These are phyloP conservation scores for carrot (Daucus carota) DNA, from an alignment of 129 eudicot species.

Conservation along the genomic window DH1_v3.0 NC_030381.2:47821501-47822000, in stretches of 20 bases:
- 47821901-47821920: background rate
- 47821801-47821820: background rate
- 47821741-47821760: constrained; percentile 48
- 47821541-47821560: constrained; percentile 89
- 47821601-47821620: constrained; percentile 97
- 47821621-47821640: constrained; percentile 98
- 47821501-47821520: constrained; percentile 95
- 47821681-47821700: constrained; percentile 99
- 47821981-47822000: background rate
- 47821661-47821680: constrained; percentile 95
- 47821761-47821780: background rate
- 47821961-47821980: background rate
- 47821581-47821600: constrained; percentile 81
- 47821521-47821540: constrained; percentile 74
- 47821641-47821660: constrained; percentile 98
- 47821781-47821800: background rate
- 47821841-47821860: background rate
- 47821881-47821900: background rate
- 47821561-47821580: constrained; percentile 96
- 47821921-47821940: background rate
- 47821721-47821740: constrained; percentile 95
- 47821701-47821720: constrained; percentile 97
- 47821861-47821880: background rate
- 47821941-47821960: background rate
- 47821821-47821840: background rate